Evolutionary conservation across 768 basidiomycete species (phyloP).

Genomic region (Collybia nuda): DNA sequence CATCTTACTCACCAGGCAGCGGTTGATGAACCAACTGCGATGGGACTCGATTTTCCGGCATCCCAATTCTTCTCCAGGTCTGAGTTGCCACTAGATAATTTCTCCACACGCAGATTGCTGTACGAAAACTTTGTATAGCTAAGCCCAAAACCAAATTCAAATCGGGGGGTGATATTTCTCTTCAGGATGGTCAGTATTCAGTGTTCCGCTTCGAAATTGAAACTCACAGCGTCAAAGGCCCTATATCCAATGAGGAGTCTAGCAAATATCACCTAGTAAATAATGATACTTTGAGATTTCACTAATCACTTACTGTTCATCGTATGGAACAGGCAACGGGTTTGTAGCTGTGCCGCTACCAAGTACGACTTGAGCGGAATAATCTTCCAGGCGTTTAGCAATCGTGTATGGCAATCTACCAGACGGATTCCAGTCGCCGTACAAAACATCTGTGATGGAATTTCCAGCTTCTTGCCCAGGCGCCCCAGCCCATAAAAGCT

Average conservation of each 20-base stretch:
- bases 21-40: slow-evolving; percentile 55
- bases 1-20: slow-evolving; percentile 53
- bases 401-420: slow-evolving; percentile 76
- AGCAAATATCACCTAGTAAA: background rate
- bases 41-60: slow-evolving; percentile 52
- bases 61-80: slow-evolving; percentile 53
- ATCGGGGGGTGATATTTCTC: slow-evolving; percentile 75
- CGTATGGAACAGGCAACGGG: slow-evolving; percentile 56
- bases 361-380: slow-evolving; percentile 48
- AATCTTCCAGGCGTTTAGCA: slow-evolving; percentile 58
- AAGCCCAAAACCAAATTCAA: slow-evolving; percentile 88
- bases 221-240: slow-evolving; percentile 63
- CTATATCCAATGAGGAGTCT: slow-evolving; percentile 72
- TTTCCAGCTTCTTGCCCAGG: slow-evolving; percentile 72
- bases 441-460: slow-evolving; percentile 68
- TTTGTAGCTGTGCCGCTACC: slow-evolving; percentile 31
- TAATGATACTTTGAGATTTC: background rate
- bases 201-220: slow-evolving; percentile 9
- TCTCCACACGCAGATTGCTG: slow-evolving; percentile 49
- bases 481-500: slow-evolving; percentile 66
- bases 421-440: slow-evolving; percentile 67
- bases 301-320: slow-evolving; percentile 40
- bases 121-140: slow-evolving; percentile 85
- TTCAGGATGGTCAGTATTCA: slow-evolving; percentile 22
- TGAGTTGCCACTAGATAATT: slow-evolving; percentile 36